These are phyloP conservation scores for Saccharum hybrid DNA, from an alignment of 202 grass and related monocot species.

Conservation along the genomic window DNA sequence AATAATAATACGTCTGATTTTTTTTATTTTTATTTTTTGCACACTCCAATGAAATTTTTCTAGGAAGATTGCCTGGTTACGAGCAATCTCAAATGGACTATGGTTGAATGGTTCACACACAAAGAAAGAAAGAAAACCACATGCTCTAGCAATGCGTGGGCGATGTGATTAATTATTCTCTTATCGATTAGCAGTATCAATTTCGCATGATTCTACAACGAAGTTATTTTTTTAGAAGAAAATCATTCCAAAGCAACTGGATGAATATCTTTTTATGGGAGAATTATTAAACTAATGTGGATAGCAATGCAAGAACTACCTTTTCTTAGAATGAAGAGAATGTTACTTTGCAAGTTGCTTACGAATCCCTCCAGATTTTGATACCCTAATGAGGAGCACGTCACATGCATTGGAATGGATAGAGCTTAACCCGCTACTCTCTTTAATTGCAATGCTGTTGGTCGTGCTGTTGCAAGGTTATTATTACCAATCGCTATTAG, in stretches of 20 bases:
- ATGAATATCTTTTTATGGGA: neutral
- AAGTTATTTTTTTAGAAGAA: neutral
- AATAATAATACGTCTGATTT: neutral
- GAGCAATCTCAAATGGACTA: neutral
- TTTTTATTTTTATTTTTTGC: neutral
- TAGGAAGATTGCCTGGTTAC: neutral
- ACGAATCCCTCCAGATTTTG: constrained; percentile 34
- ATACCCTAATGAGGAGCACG: constrained; percentile 43
- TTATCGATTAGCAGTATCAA: neutral
- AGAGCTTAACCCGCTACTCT: constrained; percentile 1
- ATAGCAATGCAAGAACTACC: constrained; percentile 33
- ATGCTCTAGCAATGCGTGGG: neutral
- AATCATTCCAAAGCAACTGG: neutral
- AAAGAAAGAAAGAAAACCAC: neutral
- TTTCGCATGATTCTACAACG: neutral
- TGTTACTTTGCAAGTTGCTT: constrained; percentile 54
- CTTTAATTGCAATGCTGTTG: constrained; percentile 27
- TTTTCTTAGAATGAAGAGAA: constrained; percentile 49
- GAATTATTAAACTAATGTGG: neutral
- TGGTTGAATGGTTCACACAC: neutral
- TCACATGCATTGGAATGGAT: constrained; percentile 41
- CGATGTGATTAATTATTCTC: neutral
- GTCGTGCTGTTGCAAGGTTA: constrained; percentile 30
- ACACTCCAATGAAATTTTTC: constrained; percentile 11
- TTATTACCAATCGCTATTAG: constrained; percentile 21